These are phyloP conservation scores for Tuber umbilicatum DNA, from an alignment of 495 filamentous ascomycete genomes.

Conservation along the genomic window DNA sequence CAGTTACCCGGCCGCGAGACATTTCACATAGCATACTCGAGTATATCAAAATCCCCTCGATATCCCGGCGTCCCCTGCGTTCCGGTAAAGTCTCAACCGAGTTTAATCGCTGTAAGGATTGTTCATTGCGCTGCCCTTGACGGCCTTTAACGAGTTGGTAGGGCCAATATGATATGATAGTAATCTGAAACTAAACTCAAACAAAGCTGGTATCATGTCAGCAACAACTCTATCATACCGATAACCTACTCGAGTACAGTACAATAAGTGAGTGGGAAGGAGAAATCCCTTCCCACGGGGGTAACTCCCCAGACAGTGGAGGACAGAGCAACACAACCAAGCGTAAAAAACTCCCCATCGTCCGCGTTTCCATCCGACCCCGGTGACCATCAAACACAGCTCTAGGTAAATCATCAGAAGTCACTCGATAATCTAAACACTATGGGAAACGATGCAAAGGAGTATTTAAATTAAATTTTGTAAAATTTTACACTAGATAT, in stretches of 20 bases:
- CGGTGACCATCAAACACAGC: background rate
- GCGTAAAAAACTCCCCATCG: no score
- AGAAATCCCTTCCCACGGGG: no score
- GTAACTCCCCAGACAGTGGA: no score
- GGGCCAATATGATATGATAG: background rate
- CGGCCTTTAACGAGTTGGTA: background rate
- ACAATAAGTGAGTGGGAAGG: background rate
- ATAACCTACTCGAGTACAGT: background rate
- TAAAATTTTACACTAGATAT: background rate
- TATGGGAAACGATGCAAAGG: background rate
- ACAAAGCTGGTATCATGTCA: background rate
- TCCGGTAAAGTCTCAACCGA: background rate
- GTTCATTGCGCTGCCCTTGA: background rate
- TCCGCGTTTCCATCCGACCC: no score
- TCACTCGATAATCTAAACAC: background rate
- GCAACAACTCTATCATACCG: background rate
- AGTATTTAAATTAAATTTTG: background rate
- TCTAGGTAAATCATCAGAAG: background rate
- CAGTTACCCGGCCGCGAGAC: background rate
- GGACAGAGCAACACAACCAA: no score
- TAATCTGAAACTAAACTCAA: background rate
- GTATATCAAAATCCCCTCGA: background rate
- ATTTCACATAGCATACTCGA: no score
- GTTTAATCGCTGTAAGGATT: background rate
- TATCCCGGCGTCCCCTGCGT: background rate